Evolutionary conservation across 2,329 filamentous ascomycete species (phyloP).

Genomic region (Didymella pinodella): DNA sequence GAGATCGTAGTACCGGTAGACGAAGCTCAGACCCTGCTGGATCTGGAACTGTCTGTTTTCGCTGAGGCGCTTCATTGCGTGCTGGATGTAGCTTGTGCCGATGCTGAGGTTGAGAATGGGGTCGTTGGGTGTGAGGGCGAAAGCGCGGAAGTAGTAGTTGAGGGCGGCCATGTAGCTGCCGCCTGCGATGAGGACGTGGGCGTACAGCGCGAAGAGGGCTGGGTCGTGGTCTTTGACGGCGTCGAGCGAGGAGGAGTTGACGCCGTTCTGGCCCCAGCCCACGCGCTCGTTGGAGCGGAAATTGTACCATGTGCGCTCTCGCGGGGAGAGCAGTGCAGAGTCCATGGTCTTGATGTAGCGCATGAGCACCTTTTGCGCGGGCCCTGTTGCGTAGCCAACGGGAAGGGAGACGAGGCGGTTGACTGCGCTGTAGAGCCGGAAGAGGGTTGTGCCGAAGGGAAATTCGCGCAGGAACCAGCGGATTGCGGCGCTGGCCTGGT

Average conservation of each 20-base stretch:
- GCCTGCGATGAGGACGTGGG: slow-evolving; percentile 84
- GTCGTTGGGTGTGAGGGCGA: slow-evolving; percentile 76
- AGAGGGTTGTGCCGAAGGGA: slow-evolving; percentile 78
- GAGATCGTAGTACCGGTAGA: slow-evolving; percentile 75
- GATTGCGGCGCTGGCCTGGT: slow-evolving; percentile 75
- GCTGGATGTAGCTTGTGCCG: slow-evolving; percentile 79
- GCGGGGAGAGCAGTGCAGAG: slow-evolving; percentile 65
- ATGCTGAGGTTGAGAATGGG: slow-evolving; percentile 81
- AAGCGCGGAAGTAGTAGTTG: slow-evolving; percentile 78
- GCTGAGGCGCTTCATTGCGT: slow-evolving; percentile 85
- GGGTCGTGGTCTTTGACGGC: slow-evolving; percentile 66
- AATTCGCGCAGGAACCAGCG: slow-evolving; percentile 87
- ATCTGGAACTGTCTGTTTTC: slow-evolving; percentile 91
- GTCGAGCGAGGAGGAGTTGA: slow-evolving; percentile 51
- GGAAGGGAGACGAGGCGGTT: slow-evolving; percentile 78
- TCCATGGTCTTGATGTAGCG: slow-evolving; percentile 93
- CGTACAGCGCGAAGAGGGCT: slow-evolving; percentile 85
- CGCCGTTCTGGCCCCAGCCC: slow-evolving; percentile 49
- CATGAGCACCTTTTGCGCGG: slow-evolving; percentile 88
- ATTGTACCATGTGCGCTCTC: slow-evolving; percentile 56
- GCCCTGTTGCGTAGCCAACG: slow-evolving; percentile 77
- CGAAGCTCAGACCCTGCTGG: slow-evolving; percentile 82
- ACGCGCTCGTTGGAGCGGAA: slow-evolving; percentile 50
- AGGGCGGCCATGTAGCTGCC: slow-evolving; percentile 84
- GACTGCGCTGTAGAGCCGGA: slow-evolving; percentile 82